These are phyloP conservation scores for Withania somnifera DNA, from an alignment of 305 asterid genomes.

Conservation along the genomic window DNA sequence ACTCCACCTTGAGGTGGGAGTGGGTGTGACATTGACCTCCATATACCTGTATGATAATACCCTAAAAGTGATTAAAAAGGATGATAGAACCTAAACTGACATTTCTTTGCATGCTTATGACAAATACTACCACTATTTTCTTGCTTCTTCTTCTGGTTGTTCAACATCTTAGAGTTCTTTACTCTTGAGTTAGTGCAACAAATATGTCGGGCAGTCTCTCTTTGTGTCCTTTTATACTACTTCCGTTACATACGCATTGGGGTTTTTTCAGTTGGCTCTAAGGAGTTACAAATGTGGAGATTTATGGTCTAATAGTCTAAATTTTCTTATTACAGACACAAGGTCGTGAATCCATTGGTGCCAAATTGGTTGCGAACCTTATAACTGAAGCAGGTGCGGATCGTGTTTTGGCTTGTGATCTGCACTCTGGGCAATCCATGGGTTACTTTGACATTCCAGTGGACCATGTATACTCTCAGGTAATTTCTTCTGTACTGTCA, in stretches of 20 bases:
- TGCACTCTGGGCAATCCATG: slow-evolving; percentile 92
- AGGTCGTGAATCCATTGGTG: slow-evolving; percentile 92
- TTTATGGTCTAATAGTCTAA: neutral
- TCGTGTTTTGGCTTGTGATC: slow-evolving; percentile 92
- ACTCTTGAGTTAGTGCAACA: neutral
- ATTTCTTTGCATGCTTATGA: neutral
- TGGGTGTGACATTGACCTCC: neutral
- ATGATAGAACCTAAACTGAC: neutral
- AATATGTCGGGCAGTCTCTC: neutral
- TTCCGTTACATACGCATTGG: neutral
- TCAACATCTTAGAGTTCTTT: neutral
- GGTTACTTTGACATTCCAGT: slow-evolving; percentile 92
- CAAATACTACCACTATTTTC: neutral
- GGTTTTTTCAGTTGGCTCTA: neutral
- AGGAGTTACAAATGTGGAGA: neutral
- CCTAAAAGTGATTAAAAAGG: neutral
- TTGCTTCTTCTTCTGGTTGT: neutral
- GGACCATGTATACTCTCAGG: slow-evolving; percentile 90
- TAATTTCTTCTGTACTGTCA: slow-evolving; percentile 5
- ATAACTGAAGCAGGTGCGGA: slow-evolving; percentile 86
- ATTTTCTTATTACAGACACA: slow-evolving; percentile 45
- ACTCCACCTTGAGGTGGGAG: neutral
- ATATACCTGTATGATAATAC: neutral
- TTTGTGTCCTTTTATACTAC: neutral
- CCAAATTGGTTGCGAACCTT: slow-evolving; percentile 77